phyloP scores from a whole-genome alignment of 352 stramenopile genomes.

The Blastocystis sp. region DNA sequence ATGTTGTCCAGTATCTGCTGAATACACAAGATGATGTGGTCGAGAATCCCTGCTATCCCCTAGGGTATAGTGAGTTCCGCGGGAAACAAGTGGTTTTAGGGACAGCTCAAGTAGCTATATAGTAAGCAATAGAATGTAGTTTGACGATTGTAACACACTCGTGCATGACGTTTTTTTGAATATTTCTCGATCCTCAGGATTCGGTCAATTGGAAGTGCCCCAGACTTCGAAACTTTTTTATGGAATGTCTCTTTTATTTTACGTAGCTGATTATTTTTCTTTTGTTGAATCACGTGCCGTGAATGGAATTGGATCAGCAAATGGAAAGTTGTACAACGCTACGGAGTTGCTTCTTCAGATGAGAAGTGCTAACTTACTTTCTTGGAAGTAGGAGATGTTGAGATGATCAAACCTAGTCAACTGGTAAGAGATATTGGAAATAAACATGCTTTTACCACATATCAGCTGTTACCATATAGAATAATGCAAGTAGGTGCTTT shows the following conservation, averaged over 20 bases:
- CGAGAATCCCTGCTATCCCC: background rate
- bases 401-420: background rate
- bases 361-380: background rate
- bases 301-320: background rate
- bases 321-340: background rate
- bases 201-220: background rate
- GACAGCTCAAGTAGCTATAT: background rate
- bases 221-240: background rate
- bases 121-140: background rate
- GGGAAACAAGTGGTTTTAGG: background rate
- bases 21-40: background rate
- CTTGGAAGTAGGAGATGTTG: background rate
- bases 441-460: background rate
- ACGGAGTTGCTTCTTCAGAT: background rate
- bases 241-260: conserved; percentile 46
- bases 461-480: background rate
- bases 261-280: conserved; percentile 2
- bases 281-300: background rate
- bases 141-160: background rate
- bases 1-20: background rate
- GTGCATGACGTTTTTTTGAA: background rate
- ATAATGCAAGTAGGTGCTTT: background rate
- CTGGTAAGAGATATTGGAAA: background rate
- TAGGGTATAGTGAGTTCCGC: background rate
- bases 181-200: background rate